Conservation (phyloP, 2,329 filamentous ascomycete species). For the Ploettnerulaceae sp. region DNA sequence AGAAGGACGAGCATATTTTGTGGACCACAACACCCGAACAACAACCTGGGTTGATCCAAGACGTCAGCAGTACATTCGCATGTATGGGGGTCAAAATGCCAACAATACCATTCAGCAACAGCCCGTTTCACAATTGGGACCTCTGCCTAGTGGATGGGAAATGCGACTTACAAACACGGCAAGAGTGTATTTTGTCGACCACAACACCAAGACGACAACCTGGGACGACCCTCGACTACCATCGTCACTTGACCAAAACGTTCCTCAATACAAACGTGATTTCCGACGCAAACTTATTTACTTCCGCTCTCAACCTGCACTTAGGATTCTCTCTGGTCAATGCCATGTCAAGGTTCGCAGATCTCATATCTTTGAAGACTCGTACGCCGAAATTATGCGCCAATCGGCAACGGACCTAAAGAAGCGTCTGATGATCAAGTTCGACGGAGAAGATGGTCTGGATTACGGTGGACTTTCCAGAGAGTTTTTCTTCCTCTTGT, state of each 20-base stretch:
- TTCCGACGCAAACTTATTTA: constrained; percentile 98
- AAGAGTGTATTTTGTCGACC: constrained; percentile 96
- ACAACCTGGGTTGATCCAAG: constrained; percentile 98
- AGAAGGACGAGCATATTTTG: constrained; percentile 92
- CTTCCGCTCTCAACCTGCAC: constrained; percentile 94
- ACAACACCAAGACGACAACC: constrained; percentile 99
- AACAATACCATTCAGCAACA: constrained; percentile 93
- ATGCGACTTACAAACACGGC: constrained; percentile 99
- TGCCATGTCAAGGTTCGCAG: constrained; percentile 97
- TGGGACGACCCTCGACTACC: constrained; percentile 97
- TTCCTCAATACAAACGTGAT: constrained; percentile 98
- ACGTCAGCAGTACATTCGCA: constrained; percentile 94
- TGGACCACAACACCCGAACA: constrained; percentile 96
- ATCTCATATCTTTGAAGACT: constrained; percentile 97
- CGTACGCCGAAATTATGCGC: constrained; percentile 95
- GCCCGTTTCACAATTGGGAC: constrained; percentile 92
- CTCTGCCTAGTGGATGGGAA: constrained; percentile 95
- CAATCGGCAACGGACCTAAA: constrained; percentile 94
- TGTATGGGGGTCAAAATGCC: constrained; percentile 87
- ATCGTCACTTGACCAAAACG: constrained; percentile 94
- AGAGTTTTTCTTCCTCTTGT: constrained; percentile 99
- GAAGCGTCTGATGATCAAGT: constrained; percentile 99
- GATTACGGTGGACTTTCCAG: constrained; percentile 96
- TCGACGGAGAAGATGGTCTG: constrained; percentile 94
- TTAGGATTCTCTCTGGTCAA: constrained; percentile 92